Percentiles rank a stretch among this genome's conserved stretches.
Conservation (phyloP, 345 rosid species). For the Melaleuca alternifolia region DNA sequence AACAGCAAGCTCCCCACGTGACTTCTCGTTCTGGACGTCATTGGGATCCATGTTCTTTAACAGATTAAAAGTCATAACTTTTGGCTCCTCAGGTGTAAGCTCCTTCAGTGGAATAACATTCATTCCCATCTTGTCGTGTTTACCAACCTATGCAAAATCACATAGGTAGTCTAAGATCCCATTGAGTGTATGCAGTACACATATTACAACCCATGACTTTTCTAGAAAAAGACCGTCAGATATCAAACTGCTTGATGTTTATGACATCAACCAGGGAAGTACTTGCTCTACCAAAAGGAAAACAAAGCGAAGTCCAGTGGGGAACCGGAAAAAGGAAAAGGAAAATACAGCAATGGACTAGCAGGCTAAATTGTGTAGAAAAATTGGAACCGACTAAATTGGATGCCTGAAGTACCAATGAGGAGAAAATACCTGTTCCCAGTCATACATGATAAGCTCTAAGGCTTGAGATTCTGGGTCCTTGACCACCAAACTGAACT, state of each 20-base stretch:
- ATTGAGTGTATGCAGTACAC: neutral
- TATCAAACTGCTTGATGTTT: neutral
- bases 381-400: neutral
- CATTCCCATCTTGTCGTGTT: constrained; percentile 89
- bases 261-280: neutral
- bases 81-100: constrained; percentile 71
- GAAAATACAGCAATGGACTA: neutral
- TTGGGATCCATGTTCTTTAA: constrained; percentile 71
- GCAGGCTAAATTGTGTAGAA: neutral
- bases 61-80: constrained; percentile 53
- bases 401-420: neutral
- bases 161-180: neutral
- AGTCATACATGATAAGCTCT: constrained; percentile 60
- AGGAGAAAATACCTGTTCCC: constrained; percentile 67
- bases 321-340: neutral
- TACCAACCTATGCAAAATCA: constrained; percentile 49
- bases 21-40: constrained; percentile 57
- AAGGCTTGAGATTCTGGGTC: constrained; percentile 67
- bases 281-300: neutral
- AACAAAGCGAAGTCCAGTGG: neutral
- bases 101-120: constrained; percentile 61
- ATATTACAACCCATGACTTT: neutral
- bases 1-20: constrained; percentile 63
- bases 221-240: neutral
- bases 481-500: constrained; percentile 60